Conservation (phyloP, 768 basidiomycete species). For the Collybiopsis luxurians region DNA sequence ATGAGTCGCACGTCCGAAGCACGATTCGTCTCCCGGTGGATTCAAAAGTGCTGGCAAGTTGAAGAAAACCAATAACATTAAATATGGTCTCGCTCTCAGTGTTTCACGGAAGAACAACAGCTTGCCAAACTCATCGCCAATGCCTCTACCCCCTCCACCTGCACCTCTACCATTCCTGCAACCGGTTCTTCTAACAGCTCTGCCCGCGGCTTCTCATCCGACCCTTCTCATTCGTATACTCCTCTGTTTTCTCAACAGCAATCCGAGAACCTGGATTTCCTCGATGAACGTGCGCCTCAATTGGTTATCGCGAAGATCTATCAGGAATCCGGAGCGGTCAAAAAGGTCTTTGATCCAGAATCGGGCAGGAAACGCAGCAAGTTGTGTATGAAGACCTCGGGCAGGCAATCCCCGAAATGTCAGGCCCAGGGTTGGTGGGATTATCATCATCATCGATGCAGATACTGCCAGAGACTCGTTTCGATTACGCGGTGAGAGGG, state of each 20-base stretch:
- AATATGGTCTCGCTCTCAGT: constrained; percentile 67
- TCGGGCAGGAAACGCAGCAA: constrained; percentile 11
- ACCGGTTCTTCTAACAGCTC: too few species aligned
- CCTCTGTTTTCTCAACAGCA: neutral
- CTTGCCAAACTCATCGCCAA: too few species aligned
- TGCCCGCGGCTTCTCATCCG: constrained; percentile 10
- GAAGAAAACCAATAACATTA: constrained; percentile 87
- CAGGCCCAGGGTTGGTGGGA: constrained; percentile 77
- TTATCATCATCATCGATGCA: constrained; percentile 80
- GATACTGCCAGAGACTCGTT: constrained; percentile 84
- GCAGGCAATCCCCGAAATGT: constrained; percentile 70
- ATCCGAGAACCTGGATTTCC: constrained; percentile 37
- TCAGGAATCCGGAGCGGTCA: constrained; percentile 44
- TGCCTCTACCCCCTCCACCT: too few species aligned
- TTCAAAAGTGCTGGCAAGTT: constrained; percentile 92
- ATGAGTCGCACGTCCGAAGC: constrained; percentile 78
- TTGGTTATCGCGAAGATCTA: constrained; percentile 52
- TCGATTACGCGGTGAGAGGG: constrained; percentile 86
- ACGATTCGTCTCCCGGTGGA: constrained; percentile 67
- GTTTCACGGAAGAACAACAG: constrained; percentile 52
- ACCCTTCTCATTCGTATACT: neutral
- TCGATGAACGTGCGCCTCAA: constrained; percentile 73
- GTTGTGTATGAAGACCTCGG: constrained; percentile 60
- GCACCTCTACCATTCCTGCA: neutral
- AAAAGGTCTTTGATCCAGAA: neutral